A percentile compares a stretch with the other conserved stretches of the same genome.
These are phyloP conservation scores for Fraxinus pennsylvanica DNA, from an alignment of 257 asterid genomes.

Conservation along the genomic window DNA sequence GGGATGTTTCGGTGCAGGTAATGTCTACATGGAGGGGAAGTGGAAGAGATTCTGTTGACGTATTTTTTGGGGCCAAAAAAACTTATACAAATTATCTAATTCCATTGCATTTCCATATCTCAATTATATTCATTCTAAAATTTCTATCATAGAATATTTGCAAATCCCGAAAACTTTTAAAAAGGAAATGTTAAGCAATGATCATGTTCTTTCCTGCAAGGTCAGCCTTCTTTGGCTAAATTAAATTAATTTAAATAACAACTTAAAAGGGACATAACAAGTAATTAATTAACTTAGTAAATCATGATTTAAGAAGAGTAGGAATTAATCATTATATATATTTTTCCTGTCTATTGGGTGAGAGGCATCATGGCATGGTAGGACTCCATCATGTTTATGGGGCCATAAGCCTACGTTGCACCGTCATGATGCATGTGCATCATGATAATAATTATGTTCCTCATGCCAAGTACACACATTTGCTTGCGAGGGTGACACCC, in stretches of 20 bases:
- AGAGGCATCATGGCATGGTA: slow-evolving; percentile 40
- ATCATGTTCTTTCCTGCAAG: no score
- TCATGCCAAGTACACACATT: slow-evolving; percentile 50
- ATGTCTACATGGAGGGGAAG: no score
- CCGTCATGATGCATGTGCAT: slow-evolving; percentile 54
- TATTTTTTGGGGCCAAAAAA: no score
- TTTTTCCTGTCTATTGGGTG: slow-evolving; percentile 32
- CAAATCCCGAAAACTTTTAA: neutral
- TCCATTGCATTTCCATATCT: neutral
- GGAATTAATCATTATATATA: slow-evolving; percentile 29
- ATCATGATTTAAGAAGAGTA: slow-evolving; percentile 43
- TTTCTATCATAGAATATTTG: neutral
- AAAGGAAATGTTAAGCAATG: neutral
- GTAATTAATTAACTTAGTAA: slow-evolving; percentile 23
- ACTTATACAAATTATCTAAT: no score
- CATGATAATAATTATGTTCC: slow-evolving; percentile 53
- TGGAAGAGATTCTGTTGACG: no score
- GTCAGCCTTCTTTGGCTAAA: neutral
- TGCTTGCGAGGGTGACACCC: slow-evolving; percentile 19
- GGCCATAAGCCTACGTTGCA: slow-evolving; percentile 41
- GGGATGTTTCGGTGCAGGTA: no score
- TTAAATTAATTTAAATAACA: slow-evolving; percentile 6
- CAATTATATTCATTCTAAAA: neutral
- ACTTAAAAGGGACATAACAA: neutral
- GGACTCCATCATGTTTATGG: slow-evolving; percentile 29